A percentile compares a stretch with the other conserved stretches of the same genome.
phyloP scores from a whole-genome alignment of 2,329 filamentous ascomycete species.

The Ascochyta lentis region DNA sequence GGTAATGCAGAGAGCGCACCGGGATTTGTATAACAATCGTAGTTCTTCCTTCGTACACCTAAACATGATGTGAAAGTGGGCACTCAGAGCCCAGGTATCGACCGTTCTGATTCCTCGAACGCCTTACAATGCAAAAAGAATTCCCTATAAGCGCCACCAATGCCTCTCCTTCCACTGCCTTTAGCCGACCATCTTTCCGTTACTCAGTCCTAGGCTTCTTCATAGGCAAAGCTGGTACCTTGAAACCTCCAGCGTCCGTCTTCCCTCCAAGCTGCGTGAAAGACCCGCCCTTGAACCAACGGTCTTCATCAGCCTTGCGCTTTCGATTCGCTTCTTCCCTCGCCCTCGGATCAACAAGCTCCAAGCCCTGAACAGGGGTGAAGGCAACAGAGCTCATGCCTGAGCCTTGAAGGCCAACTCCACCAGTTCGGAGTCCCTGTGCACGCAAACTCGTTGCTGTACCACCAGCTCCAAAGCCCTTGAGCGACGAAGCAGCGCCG shows the following conservation, averaged over 20 bases:
- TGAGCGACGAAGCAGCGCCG: constrained; percentile 69
- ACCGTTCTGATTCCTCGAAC: constrained; percentile 4
- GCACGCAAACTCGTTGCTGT: constrained; percentile 75
- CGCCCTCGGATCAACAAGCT: constrained; percentile 92
- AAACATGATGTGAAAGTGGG: background rate
- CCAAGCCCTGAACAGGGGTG: constrained; percentile 90
- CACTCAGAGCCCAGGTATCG: constrained; percentile 11
- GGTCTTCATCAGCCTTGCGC: constrained; percentile 90
- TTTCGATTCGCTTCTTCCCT: constrained; percentile 88
- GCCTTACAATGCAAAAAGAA: constrained; percentile 13
- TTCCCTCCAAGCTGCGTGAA: constrained; percentile 79
- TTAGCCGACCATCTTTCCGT: background rate
- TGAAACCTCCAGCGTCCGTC: constrained; percentile 72
- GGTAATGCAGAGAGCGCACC: no score
- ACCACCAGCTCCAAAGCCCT: constrained; percentile 73
- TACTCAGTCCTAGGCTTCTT: constrained; percentile 64
- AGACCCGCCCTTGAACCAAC: constrained; percentile 96
- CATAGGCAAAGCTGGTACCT: constrained; percentile 76
- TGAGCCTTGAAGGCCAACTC: constrained; percentile 70
- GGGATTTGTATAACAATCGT: no score
- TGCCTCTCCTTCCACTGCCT: no score
- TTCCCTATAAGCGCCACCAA: background rate
- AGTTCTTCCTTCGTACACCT: no score
- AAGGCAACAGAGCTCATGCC: constrained; percentile 91
- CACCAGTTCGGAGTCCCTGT: constrained; percentile 79